Conservation (phyloP, 495 filamentous ascomycete genomes). For the Aspergillus diversus region DNA sequence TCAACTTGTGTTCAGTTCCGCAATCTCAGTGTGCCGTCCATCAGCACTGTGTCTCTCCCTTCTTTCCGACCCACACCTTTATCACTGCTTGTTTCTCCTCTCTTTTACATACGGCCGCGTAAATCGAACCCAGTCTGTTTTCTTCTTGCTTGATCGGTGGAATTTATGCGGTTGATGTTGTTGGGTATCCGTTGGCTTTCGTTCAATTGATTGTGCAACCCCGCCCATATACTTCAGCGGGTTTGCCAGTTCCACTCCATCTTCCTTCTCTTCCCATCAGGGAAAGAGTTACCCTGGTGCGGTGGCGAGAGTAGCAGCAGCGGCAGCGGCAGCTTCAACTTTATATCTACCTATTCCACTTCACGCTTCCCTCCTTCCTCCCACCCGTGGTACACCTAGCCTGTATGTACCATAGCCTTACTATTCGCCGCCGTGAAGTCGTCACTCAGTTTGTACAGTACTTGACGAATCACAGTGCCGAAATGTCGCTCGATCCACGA, state of each 20-base stretch:
- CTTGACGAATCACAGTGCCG: constrained; percentile 49
- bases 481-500: constrained; percentile 62
- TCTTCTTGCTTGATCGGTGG: neutral
- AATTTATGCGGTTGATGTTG: neutral
- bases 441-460: constrained; percentile 50
- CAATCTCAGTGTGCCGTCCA: constrained; percentile 4
- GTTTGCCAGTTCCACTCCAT: neutral
- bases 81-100: constrained; percentile 28
- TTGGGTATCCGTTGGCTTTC: constrained; percentile 6
- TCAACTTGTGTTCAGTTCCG: neutral
- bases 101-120: constrained; percentile 32
- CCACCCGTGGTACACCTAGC: constrained; percentile 24
- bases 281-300: constrained; percentile 9
- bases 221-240: neutral
- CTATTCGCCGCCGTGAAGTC: constrained; percentile 49
- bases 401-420: constrained; percentile 50
- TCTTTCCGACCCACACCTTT: neutral
- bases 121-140: constrained; percentile 18
- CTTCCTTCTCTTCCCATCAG: neutral
- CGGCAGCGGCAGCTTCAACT: constrained; percentile 5
- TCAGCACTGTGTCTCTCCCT: constrained; percentile 13
- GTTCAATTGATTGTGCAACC: neutral
- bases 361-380: constrained; percentile 7
- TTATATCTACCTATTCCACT: constrained; percentile 8
- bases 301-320: constrained; percentile 3